phyloP scores from a whole-genome alignment of 306 rosid genomes.

The Alnus rubra region DNA sequence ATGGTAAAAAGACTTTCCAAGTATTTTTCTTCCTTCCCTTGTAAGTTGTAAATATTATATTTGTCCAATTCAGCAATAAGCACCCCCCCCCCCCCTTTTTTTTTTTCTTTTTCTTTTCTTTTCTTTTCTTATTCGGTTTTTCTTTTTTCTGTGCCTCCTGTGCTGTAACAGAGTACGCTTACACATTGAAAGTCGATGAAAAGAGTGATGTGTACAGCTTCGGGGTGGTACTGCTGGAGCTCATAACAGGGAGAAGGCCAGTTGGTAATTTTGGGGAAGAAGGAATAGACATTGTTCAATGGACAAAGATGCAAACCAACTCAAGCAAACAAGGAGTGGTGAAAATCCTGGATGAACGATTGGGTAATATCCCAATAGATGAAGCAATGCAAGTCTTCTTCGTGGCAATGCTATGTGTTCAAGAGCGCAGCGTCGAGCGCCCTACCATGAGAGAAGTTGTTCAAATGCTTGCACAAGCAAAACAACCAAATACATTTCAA shows the following conservation, averaged over 20 bases:
- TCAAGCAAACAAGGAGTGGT: conserved; percentile 60
- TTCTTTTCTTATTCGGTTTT: neutral
- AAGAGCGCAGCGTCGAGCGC: conserved; percentile 83
- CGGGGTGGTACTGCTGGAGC: conserved; percentile 82
- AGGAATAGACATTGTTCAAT: conserved; percentile 85
- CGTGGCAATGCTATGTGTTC: conserved; percentile 81
- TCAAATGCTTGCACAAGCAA: conserved; percentile 84
- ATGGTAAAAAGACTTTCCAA: neutral
- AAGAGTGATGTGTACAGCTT: conserved; percentile 90
- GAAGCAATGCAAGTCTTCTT: conserved; percentile 82
- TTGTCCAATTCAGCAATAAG: neutral
- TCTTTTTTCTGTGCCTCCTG: neutral
- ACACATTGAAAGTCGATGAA: conserved; percentile 81
- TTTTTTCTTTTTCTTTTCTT: too few relatives aligned
- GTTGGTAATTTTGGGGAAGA: conserved; percentile 88
- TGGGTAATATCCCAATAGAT: conserved; percentile 50
- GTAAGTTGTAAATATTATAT: neutral
- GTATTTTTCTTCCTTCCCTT: neutral
- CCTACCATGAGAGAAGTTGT: conserved; percentile 97
- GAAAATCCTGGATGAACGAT: conserved; percentile 61
- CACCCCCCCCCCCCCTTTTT: too few relatives aligned
- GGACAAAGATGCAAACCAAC: conserved; percentile 69
- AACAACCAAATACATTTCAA: conserved; percentile 60
- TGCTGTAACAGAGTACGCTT: conserved; percentile 72
- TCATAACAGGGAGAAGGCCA: conserved; percentile 68